Percentiles rank a stretch among this genome's conserved stretches.
Evolutionary conservation across 208 protist genomes (phyloP).

Genomic region (Leishmania mexicana): DNA sequence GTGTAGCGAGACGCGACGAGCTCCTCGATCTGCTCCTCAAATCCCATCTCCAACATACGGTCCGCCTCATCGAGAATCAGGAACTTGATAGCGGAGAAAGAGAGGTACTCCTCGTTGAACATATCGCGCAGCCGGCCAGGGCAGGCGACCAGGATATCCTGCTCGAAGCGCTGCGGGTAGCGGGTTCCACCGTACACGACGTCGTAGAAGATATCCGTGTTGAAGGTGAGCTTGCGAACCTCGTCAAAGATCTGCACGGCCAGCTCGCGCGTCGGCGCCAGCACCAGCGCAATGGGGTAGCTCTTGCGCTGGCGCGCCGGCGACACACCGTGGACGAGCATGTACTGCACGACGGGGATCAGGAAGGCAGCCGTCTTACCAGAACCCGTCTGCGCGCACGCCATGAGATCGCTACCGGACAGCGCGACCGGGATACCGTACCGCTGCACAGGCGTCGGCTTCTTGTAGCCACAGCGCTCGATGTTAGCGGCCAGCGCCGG

Average conservation of each 20-base stretch:
- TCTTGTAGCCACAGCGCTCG: constrained; percentile 93
- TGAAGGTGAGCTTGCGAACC: constrained; percentile 95
- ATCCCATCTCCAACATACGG: constrained; percentile 99
- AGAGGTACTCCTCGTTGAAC: constrained; percentile 82
- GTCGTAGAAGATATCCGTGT: constrained; percentile 91
- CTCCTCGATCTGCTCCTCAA: constrained; percentile 98
- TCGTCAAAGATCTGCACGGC: constrained; percentile 97
- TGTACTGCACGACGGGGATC: constrained; percentile 95
- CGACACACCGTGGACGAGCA: constrained; percentile 90
- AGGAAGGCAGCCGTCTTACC: constrained; percentile 99
- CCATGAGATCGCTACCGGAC: constrained; percentile 96
- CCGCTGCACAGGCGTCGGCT: constrained; percentile 98
- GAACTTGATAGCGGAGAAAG: constrained; percentile 89
- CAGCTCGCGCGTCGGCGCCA: constrained; percentile 97
- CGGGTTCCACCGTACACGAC: constrained; percentile 98
- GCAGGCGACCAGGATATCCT: constrained; percentile 94
- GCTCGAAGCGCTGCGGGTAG: constrained; percentile 93
- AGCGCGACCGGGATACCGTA: constrained; percentile 96
- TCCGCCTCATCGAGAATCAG: constrained; percentile 98
- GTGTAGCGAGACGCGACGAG: constrained; percentile 94
- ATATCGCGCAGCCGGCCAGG: constrained; percentile 91
- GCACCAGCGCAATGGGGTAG: constrained; percentile 85
- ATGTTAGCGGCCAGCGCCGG: constrained; percentile 94
- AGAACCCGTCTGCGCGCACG: constrained; percentile 98
- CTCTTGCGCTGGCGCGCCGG: constrained; percentile 56